phyloP scores from a whole-genome alignment of 2,329 filamentous ascomycete genomes.

The Talaromyces sp. region DNA sequence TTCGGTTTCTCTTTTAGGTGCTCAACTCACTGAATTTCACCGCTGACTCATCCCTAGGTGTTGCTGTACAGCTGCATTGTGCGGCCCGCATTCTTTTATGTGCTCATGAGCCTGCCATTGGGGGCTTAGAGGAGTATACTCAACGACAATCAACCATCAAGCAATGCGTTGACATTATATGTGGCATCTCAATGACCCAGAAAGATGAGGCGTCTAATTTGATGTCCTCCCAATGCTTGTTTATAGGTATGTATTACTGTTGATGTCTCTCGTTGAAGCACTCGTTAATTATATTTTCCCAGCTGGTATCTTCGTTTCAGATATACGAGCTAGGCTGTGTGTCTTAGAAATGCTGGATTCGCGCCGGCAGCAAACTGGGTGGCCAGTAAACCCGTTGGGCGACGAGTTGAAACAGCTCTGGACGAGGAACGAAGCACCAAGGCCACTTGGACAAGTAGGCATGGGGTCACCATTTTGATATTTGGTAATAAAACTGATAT shows the following conservation, averaged over 20 bases:
- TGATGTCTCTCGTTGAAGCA: neutral
- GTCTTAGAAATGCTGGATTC: constrained; percentile 16
- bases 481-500: too few species aligned
- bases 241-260: constrained; percentile 15
- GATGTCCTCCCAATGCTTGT: constrained; percentile 22
- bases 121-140: constrained; percentile 16
- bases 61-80: constrained; percentile 19
- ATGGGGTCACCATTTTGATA: too few species aligned
- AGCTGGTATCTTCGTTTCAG: constrained; percentile 15
- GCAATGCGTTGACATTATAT: constrained; percentile 17
- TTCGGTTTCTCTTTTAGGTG: neutral
- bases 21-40: neutral
- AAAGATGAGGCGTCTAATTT: constrained; percentile 20
- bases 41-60: constrained; percentile 5
- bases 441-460: too few species aligned
- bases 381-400: constrained; percentile 17
- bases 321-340: constrained; percentile 7
- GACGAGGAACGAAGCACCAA: neutral
- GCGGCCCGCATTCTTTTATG: constrained; percentile 18
- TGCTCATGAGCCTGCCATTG: constrained; percentile 17
- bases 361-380: constrained; percentile 16
- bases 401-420: constrained; percentile 17
- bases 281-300: neutral
- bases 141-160: constrained; percentile 15
- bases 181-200: constrained; percentile 20